A percentile compares a stretch with the other conserved stretches of the same genome.
These are phyloP conservation scores for Rhododendron kiyosumense DNA, from an alignment of 148 eudicot species.

Conservation along the genomic window DNA sequence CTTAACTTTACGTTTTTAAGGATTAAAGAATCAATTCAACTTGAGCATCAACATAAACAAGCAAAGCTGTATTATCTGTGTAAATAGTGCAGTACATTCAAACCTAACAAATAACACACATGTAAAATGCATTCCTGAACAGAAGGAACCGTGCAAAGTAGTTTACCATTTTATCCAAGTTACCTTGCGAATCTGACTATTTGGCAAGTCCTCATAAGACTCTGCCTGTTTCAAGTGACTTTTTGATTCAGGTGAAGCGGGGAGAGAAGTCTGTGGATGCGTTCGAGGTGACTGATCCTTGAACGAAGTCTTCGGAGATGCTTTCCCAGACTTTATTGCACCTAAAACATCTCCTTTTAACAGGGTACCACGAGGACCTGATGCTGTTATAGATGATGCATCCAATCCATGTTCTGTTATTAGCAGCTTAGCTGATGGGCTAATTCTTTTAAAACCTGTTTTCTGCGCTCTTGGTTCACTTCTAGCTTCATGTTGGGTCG, in stretches of 20 bases:
- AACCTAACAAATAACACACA: not conserved
- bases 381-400: slow-evolving; percentile 64
- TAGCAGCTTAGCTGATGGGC: slow-evolving; percentile 91
- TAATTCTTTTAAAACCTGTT: slow-evolving; percentile 53
- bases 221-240: slow-evolving; percentile 32
- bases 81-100: not conserved
- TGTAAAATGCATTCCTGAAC: not conserved
- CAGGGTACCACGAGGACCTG: slow-evolving; percentile 95
- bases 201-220: slow-evolving; percentile 68
- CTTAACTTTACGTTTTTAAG: not conserved
- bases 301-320: slow-evolving; percentile 32
- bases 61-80: not conserved
- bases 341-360: slow-evolving; percentile 87
- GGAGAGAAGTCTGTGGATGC: slow-evolving; percentile 28
- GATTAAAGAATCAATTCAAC: not conserved
- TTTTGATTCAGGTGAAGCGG: slow-evolving; percentile 28
- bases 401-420: slow-evolving; percentile 69
- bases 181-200: slow-evolving; percentile 98
- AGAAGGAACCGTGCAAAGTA: not conserved
- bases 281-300: slow-evolving; percentile 36
- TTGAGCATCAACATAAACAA: not conserved
- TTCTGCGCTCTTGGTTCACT: slow-evolving; percentile 32
- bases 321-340: slow-evolving; percentile 76
- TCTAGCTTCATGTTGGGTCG: slow-evolving; percentile 28
- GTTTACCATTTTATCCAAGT: slow-evolving; percentile 1